phyloP scores from a whole-genome alignment of 345 rosid species.

The Odontarrhena argentea region DNA sequence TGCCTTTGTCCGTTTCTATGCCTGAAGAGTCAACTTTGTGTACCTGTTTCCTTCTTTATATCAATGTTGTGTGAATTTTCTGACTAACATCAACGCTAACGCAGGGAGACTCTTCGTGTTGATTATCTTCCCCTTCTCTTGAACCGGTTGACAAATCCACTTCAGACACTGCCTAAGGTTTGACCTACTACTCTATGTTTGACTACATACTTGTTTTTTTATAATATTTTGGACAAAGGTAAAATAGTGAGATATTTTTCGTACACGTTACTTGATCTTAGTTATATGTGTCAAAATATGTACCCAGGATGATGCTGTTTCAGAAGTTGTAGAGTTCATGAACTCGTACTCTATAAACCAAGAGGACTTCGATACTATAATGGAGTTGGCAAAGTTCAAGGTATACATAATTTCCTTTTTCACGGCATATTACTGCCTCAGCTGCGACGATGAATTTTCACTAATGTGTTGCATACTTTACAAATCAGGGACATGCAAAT shows the following conservation, averaged over 20 bases:
- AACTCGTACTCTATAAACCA: slow-evolving; percentile 82
- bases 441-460: slow-evolving; percentile 14
- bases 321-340: slow-evolving; percentile 87
- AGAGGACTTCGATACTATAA: slow-evolving; percentile 79
- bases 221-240: background rate
- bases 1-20: slow-evolving; percentile 5
- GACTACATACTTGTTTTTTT: slow-evolving; percentile 11
- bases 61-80: slow-evolving; percentile 13
- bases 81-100: slow-evolving; percentile 28
- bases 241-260: slow-evolving; percentile 6
- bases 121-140: slow-evolving; percentile 71
- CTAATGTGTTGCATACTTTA: slow-evolving; percentile 20
- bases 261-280: slow-evolving; percentile 19
- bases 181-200: slow-evolving; percentile 15
- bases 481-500: slow-evolving; percentile 65
- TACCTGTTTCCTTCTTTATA: slow-evolving; percentile 3
- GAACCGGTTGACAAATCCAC: slow-evolving; percentile 78
- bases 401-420: slow-evolving; percentile 39
- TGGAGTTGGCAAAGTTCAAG: slow-evolving; percentile 84
- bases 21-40: slow-evolving; percentile 10
- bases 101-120: slow-evolving; percentile 78
- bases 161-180: slow-evolving; percentile 82
- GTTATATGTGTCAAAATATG: slow-evolving; percentile 15
- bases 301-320: slow-evolving; percentile 86
- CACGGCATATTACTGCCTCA: slow-evolving; percentile 11